Percentiles rank a stretch among this genome's conserved stretches.
phyloP scores from a whole-genome alignment of 306 rosid species.

The Oemleria cerasiformis region DNA sequence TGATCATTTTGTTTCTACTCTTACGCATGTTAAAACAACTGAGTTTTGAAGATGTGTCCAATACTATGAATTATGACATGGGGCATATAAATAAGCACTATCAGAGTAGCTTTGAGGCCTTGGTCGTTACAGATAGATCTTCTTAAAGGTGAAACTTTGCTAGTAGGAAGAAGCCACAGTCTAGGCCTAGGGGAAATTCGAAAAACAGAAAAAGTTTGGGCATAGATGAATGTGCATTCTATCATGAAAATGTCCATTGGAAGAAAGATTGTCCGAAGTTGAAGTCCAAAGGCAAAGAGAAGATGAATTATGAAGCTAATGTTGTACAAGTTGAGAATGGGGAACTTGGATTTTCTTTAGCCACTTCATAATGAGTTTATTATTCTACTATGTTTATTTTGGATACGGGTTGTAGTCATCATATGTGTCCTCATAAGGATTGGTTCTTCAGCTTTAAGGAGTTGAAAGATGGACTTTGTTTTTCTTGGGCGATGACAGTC shows the following conservation, averaged over 20 bases:
- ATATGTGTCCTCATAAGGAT: background rate
- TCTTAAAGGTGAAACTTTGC: background rate
- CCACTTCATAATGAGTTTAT: too few relatives aligned
- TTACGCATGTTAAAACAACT: background rate
- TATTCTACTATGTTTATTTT: constrained; percentile 5
- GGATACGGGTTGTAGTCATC: background rate
- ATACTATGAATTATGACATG: background rate
- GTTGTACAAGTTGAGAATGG: background rate
- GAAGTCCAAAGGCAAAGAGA: background rate
- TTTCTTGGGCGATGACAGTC: background rate
- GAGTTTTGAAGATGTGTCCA: background rate
- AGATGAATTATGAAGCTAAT: background rate
- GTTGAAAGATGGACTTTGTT: background rate
- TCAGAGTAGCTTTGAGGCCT: background rate
- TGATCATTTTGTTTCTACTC: background rate
- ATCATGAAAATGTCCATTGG: background rate
- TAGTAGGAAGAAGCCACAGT: background rate
- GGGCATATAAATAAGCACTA: background rate
- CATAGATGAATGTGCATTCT: background rate
- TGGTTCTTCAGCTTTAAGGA: background rate
- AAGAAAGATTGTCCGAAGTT: background rate
- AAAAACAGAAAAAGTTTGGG: background rate
- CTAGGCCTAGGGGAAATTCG: background rate
- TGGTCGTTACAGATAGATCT: background rate
- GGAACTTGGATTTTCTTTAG: background rate